These are phyloP conservation scores for Diutina sp. DNA, from an alignment of 1,139 yeast species.

Conservation along the genomic window DNA sequence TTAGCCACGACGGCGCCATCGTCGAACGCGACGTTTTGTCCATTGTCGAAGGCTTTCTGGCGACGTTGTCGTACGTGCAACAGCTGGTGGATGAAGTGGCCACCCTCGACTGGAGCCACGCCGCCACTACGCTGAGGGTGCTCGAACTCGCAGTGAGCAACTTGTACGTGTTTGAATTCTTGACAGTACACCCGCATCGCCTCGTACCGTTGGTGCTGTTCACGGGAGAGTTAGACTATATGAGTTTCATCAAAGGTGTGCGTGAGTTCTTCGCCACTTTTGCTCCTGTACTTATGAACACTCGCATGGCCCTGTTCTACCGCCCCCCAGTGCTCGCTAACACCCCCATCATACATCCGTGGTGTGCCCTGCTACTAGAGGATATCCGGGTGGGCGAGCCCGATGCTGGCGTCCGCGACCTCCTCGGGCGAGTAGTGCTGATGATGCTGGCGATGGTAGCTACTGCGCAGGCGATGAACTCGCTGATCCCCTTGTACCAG, in stretches of 20 bases:
- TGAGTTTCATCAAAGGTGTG: not conserved
- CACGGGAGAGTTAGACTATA: not conserved
- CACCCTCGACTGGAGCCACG: not conserved
- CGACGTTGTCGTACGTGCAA: not conserved
- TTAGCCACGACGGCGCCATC: not conserved
- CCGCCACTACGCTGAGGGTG: not conserved
- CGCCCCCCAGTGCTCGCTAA: not conserved
- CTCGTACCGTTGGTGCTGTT: not conserved
- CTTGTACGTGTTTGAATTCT: not conserved
- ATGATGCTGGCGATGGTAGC: not conserved
- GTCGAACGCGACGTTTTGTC: not conserved
- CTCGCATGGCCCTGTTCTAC: not conserved
- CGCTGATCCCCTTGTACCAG: not conserved
- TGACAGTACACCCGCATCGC: not conserved
- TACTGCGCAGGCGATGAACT: not conserved
- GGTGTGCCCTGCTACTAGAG: not conserved
- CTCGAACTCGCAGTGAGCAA: not conserved
- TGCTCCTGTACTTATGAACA: not conserved
- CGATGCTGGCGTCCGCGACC: not conserved
- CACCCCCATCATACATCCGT: not conserved
- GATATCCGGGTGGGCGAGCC: not conserved
- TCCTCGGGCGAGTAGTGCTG: not conserved
- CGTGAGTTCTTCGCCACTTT: not conserved
- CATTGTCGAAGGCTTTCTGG: not conserved
- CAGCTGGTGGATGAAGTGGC: not conserved